Evolutionary conservation across 2,329 filamentous ascomycete species (phyloP), one percentile per base, ranked within the genome.

Genomic region (Neobulgaria alba): DNA sequence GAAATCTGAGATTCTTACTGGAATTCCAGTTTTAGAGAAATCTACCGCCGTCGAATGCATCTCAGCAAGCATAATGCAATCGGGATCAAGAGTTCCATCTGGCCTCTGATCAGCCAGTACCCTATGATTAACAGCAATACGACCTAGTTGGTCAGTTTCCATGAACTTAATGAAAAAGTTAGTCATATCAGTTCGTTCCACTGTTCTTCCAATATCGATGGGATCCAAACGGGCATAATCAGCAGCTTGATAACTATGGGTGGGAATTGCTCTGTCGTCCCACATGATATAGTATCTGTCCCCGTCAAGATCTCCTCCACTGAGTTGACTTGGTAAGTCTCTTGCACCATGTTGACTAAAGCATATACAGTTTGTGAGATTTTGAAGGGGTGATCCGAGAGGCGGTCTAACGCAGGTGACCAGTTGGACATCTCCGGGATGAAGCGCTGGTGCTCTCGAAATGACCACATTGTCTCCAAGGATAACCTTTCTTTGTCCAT

Each of bases 111-210:
- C 83, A 0, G 82, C 77, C 12, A 84, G 54, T 1, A 82, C 69
- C 49, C 78, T 68, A 53, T 87, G 82, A 2, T 70, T 62, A 0
- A 62, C 77, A 0, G 81, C 78, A 49, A 87, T 84, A 33, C 79
- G 57, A 0, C 79, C 80, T 2, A 85, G 60, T 14, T 77, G 68
- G 51, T 85, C 79, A 1, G 72, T 75, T 45, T 72, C 68, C 77
- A 86, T 85, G 46, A 86, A 87, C 12, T 78, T 67, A n/a, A 93
- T 69, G 48, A 94, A 92, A 61, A 90, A 92, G 9, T 82, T 67
- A 0, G 77, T 78, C 64, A 94, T 92, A 50, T 93, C 85, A 1
- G 72, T 58, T 2, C 61, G 60, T 1, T 60, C 61, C 0, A 93
- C 82, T 0, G 62, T 47, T 1, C 82, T 68, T 5, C 71, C 67